These are phyloP conservation scores for Mycena latifolia DNA, from an alignment of 768 basidiomycete genomes.

Conservation along the genomic window DNA sequence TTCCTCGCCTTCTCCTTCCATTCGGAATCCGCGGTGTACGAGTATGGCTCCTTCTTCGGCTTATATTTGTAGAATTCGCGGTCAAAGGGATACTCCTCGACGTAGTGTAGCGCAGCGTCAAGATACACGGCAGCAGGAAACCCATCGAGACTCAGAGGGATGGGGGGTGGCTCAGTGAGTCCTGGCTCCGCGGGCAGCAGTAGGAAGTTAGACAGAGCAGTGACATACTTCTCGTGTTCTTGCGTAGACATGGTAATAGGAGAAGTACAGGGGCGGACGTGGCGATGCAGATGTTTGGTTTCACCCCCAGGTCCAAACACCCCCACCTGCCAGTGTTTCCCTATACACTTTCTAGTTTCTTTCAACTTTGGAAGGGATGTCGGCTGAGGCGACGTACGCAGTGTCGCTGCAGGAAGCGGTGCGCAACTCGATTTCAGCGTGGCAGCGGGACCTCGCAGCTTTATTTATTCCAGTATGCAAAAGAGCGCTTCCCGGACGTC, in stretches of 20 bases:
- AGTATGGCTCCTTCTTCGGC: slow-evolving; percentile 19
- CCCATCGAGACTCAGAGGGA: slow-evolving; percentile 26
- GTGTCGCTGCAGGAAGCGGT: slow-evolving; percentile 64
- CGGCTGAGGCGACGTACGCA: slow-evolving; percentile 6
- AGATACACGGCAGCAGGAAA: slow-evolving; percentile 27
- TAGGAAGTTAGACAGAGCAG: slow-evolving; percentile 20
- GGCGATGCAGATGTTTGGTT: slow-evolving; percentile 3
- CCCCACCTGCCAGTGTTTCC: too few species aligned
- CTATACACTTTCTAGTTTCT: too few species aligned
- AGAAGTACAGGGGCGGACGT: slow-evolving; percentile 6
- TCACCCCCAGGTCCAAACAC: too few species aligned
- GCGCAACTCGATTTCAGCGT: slow-evolving; percentile 73
- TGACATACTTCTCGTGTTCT: slow-evolving; percentile 1
- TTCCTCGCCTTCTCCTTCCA: slow-evolving; percentile 25
- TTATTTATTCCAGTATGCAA: slow-evolving; percentile 86
- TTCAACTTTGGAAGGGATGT: too few species aligned
- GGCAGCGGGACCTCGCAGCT: slow-evolving; percentile 84
- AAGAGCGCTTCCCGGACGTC: slow-evolving; percentile 95
- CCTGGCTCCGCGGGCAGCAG: slow-evolving; percentile 24
- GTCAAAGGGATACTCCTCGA: slow-evolving; percentile 27
- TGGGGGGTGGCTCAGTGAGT: slow-evolving; percentile 27
- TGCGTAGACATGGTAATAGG: slow-evolving; percentile 11
- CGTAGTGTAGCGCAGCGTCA: slow-evolving; percentile 28
- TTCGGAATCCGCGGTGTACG: slow-evolving; percentile 23
- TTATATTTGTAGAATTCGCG: slow-evolving; percentile 30